Percentiles rank a stretch among this genome's conserved stretches.
phyloP scores from a whole-genome alignment of 2,329 filamentous ascomycete genomes.

The Fusarium nisikadoi region DNA sequence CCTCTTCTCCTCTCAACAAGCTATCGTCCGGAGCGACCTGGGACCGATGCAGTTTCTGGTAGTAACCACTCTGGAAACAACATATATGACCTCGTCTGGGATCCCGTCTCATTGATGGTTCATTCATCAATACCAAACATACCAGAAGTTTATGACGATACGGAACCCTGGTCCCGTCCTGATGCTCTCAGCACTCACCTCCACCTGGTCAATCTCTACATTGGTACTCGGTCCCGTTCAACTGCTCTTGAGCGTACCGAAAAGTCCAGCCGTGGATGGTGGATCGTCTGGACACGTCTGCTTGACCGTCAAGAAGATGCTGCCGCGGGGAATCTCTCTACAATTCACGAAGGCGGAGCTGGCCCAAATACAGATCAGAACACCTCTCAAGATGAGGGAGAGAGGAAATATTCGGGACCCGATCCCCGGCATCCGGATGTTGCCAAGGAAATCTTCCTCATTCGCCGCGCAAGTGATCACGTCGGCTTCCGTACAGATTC shows the following conservation, averaged over 20 bases:
- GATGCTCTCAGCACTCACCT: constrained; percentile 74
- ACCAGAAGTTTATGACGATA: constrained; percentile 56
- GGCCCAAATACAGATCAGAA: constrained; percentile 9
- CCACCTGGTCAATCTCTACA: constrained; percentile 69
- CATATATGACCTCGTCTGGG: constrained; percentile 73
- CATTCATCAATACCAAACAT: constrained; percentile 76
- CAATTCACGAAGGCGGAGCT: constrained; percentile 43
- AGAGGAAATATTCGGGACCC: constrained; percentile 20
- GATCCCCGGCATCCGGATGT: constrained; percentile 28
- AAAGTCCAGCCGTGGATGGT: constrained; percentile 75
- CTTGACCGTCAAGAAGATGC: constrained; percentile 50
- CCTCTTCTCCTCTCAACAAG: constrained; percentile 66
- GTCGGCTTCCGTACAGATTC: constrained; percentile 53
- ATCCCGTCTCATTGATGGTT: constrained; percentile 64
- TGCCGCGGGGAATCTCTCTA: constrained; percentile 33
- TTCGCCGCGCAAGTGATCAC: constrained; percentile 70
- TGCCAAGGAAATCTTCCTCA: constrained; percentile 70
- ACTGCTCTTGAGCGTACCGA: constrained; percentile 69
- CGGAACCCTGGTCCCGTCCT: constrained; percentile 64
- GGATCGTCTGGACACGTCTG: constrained; percentile 74
- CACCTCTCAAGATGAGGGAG: constrained; percentile 15
- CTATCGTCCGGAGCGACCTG: constrained; percentile 63
- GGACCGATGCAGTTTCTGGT: constrained; percentile 43
- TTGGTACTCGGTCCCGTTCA: constrained; percentile 53
- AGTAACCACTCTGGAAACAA: constrained; percentile 39